Percentiles rank a stretch among this genome's conserved stretches.
Evolutionary conservation across 129 eudicot species (phyloP).

Genomic region (Centrapalus pauciflorus): DNA sequence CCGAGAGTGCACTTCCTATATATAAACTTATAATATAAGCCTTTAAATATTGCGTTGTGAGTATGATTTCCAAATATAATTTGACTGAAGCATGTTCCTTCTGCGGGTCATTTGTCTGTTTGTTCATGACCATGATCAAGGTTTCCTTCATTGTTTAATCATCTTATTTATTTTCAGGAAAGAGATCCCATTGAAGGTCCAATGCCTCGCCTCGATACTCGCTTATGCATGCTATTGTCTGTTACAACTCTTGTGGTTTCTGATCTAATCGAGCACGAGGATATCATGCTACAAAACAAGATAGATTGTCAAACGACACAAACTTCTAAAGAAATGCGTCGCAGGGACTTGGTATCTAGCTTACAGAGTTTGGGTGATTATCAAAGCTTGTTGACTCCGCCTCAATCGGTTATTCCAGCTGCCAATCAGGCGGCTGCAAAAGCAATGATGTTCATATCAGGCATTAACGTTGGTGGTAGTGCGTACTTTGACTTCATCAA

Average conservation of each 20-base stretch:
- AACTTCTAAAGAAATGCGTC: constrained; percentile 45
- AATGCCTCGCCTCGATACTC: constrained; percentile 86
- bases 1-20: no score
- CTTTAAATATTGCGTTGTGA: no score
- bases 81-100: no score
- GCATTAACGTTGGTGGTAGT: constrained; percentile 48
- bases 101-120: no score
- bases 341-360: constrained; percentile 59
- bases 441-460: constrained; percentile 78
- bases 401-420: constrained; percentile 58
- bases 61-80: no score
- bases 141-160: neutral
- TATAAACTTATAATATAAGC: no score
- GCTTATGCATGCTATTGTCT: constrained; percentile 79
- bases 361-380: constrained; percentile 71
- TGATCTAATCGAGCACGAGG: constrained; percentile 82
- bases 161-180: constrained; percentile 45
- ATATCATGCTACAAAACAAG: constrained; percentile 32
- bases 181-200: constrained; percentile 99
- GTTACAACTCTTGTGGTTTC: constrained; percentile 74
- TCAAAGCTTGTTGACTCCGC: constrained; percentile 73
- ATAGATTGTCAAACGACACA: constrained; percentile 23
- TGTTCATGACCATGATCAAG: neutral
- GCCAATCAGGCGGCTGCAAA: constrained; percentile 97
- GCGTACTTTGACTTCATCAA: constrained; percentile 61